Evolutionary conservation across 1,139 yeast genomes (phyloP), one percentile per base, ranked within the genome.

Genomic region (Taphrina flavorubra): DNA sequence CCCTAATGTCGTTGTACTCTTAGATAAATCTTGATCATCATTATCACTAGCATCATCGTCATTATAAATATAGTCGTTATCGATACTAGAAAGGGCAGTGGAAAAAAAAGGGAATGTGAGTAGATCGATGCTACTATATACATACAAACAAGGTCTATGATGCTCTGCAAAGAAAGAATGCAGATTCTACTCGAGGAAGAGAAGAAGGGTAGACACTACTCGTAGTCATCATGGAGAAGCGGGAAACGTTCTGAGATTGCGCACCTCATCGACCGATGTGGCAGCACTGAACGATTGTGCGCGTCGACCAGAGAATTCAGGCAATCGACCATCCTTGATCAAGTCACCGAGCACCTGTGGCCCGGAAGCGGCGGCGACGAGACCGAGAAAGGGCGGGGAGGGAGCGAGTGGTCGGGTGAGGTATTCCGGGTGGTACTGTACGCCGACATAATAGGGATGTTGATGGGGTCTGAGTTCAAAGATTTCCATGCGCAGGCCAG

Each of bases 351-450:
- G 56, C 18, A 63, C 67, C n/a, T 63, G 67, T n/a, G 51, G 59
- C 11, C 67, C 61, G 7, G 68, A 65, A 11, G 68, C 68, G 20
- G 99, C 97, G 67, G 98, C 97, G 71, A 94, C 92, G 75, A 94
- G 85, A 69, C 99, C 99, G 77, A 94, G 85, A 82, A 94, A 90
- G 69, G 99, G 99, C 79, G 91, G 86, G 47, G 98, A 92, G 69
- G 99, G 99, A 75, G 91, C 97, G 78, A 94, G 85, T 47, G 95
- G 99, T 80, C 95, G 91, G 59, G 98, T 91, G 74, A 92, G 85
- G 79, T 94, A 94, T 81, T 94, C 99, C 58, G 99, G 99, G 78
- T 94, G 99, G 81, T 92, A 94, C 82, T 94, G 99, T 56, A 97
- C 90, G 74, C 95, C 99, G 75, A 92, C 96, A 77, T 81, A 92